Evolutionary conservation across 2,329 filamentous ascomycete species (phyloP).

Genomic region (Coniochaeta hoffmannii): DNA sequence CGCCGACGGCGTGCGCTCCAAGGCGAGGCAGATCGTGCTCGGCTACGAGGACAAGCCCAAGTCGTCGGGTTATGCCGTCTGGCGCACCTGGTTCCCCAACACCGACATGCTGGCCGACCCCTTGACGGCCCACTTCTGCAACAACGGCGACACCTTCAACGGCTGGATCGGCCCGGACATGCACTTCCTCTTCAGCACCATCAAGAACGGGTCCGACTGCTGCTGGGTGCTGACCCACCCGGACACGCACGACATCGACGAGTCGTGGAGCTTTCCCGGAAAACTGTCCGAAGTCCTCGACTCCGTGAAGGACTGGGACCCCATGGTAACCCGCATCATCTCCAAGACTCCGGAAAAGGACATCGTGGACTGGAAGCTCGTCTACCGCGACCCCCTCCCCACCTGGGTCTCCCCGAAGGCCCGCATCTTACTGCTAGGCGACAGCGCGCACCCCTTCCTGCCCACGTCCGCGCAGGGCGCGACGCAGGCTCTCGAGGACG

Average conservation of each 20-base stretch:
- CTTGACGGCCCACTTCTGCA: conserved; percentile 44
- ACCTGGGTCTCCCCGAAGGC: conserved; percentile 31
- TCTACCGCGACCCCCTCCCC: conserved; percentile 34
- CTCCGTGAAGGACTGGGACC: conserved; percentile 31
- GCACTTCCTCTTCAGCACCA: conserved; percentile 49
- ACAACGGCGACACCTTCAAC: conserved; percentile 50
- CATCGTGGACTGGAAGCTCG: conserved; percentile 31
- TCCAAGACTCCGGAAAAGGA: conserved; percentile 18
- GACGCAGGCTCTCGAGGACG: conserved; percentile 42
- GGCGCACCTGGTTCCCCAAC: conserved; percentile 45
- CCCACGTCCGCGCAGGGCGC: conserved; percentile 40
- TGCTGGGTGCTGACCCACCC: conserved; percentile 52
- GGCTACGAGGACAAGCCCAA: conserved; percentile 44
- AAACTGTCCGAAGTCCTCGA: conserved; percentile 3
- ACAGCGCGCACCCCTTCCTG: conserved; percentile 42
- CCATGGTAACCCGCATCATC: conserved; percentile 26
- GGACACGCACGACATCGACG: conserved; percentile 45
- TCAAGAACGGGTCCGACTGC: conserved; percentile 47
- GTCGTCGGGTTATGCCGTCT: conserved; percentile 44
- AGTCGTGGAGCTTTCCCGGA: conserved; percentile 46
- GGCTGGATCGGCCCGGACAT: conserved; percentile 51
- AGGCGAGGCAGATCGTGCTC: conserved; percentile 41
- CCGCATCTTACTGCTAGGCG: conserved; percentile 37
- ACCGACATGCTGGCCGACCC: conserved; percentile 44
- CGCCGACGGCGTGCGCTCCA: conserved; percentile 47